Percentiles rank a stretch among this genome's conserved stretches.
phyloP scores from a whole-genome alignment of 2,329 filamentous ascomycete species.

The Cryphonectria nitschkei region DNA sequence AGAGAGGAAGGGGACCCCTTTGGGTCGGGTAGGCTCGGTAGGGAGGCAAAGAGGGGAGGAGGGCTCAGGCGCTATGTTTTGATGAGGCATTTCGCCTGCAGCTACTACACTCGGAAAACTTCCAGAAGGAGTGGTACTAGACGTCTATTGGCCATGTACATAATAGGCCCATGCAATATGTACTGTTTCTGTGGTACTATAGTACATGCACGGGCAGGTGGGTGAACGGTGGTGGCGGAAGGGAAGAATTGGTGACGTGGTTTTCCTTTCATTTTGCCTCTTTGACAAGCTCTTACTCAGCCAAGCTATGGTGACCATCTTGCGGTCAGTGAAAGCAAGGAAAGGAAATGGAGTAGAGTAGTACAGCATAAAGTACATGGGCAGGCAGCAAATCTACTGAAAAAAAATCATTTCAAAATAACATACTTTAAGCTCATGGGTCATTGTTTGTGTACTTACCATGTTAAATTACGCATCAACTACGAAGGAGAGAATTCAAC shows the following conservation, averaged over 20 bases:
- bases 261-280: background rate
- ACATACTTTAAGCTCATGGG: too few species aligned
- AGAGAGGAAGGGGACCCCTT: background rate
- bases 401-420: too few species aligned
- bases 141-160: background rate
- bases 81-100: background rate
- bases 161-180: background rate
- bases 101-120: conserved; percentile 6
- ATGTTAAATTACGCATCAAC: background rate
- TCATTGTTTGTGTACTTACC: conserved; percentile 8
- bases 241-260: background rate
- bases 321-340: background rate
- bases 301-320: background rate
- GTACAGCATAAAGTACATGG: too few species aligned
- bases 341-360: background rate
- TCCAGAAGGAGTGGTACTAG: conserved; percentile 5
- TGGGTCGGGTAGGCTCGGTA: background rate
- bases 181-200: background rate
- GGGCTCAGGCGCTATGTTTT: background rate
- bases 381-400: too few species aligned
- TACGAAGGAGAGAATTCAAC: background rate
- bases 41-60: background rate
- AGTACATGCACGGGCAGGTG: background rate
- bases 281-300: background rate
- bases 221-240: background rate